Percentiles rank a stretch among this genome's conserved stretches.
These are phyloP conservation scores for Styphnolobium japonicum DNA, from an alignment of 306 rosid genomes.

Conservation along the genomic window DNA sequence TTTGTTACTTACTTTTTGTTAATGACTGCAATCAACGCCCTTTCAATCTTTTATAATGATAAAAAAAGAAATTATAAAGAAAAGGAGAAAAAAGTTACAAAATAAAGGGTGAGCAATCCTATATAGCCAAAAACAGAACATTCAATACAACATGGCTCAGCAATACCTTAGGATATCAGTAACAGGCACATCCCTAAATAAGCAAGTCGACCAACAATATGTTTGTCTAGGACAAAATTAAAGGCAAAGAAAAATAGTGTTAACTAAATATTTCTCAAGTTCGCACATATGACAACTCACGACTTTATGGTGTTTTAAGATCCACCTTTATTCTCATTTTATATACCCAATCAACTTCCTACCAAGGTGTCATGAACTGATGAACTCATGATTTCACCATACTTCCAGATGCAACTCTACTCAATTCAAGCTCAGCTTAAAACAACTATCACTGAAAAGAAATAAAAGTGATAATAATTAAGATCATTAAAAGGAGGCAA, in stretches of 20 bases:
- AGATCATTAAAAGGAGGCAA: not conserved
- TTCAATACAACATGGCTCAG: not conserved
- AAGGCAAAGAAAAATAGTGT: not conserved
- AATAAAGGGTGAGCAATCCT: not conserved
- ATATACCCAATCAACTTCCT: not conserved
- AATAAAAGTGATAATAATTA: not conserved
- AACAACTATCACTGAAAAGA: not conserved
- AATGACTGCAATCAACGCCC: not conserved
- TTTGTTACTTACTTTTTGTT: not conserved
- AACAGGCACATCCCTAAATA: no score
- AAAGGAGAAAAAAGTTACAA: not conserved
- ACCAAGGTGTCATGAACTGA: not conserved
- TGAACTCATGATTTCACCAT: not conserved
- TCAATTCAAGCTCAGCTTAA: constrained; percentile 1
- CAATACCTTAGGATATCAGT: no score
- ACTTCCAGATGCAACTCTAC: not conserved
- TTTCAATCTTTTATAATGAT: not conserved
- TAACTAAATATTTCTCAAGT: not conserved
- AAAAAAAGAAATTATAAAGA: not conserved
- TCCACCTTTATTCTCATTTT: no score
- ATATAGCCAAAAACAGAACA: not conserved
- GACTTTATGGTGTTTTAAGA: not conserved
- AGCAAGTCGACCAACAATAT: no score
- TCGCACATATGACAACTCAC: not conserved
- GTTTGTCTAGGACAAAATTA: no score